Evolutionary conservation across 2,329 filamentous ascomycete genomes (phyloP), one percentile per base, ranked within the genome.

Genomic region (Phaeosphaeriaceae sp.): DNA sequence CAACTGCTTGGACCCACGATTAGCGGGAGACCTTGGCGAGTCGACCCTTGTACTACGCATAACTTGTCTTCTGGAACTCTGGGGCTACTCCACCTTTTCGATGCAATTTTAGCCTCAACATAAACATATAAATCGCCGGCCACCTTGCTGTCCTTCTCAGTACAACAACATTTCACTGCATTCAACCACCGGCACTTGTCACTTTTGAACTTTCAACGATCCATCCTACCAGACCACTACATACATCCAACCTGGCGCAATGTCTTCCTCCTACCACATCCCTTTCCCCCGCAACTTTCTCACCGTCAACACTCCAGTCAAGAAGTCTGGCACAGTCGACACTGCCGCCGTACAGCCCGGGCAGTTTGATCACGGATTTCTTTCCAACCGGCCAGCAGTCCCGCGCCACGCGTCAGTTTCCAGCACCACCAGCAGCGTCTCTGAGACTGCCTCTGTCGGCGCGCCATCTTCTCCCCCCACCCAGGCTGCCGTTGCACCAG

Each of bases 241-340:
- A 49, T 52, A 58, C 61, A 58, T 55, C 48, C 65, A 74, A 44
- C 56, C 67, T 67, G 68, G 63, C 69, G 68, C 68, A 68, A 76
- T 76, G 73, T 71, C 73, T 71, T 67, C 68, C 65, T 67, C 64
- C 65, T 73, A 68, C 72, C 73, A 76, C 72, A 76, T 76, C 58
- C 72, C 74, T 53, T 76, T 76, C 68, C 74, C 74, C 25, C 62
- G 58, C 50, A 66, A 57, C 67, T 76, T 74, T 63, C 71, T 76
- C 66, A 65, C 73, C 53, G 69, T 76, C 69, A 76, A 76, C 67
- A 68, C 70, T 55, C 70, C 68, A 54, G n/a, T 63, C 64, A 70
- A 73, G 55, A 65, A 69, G 58, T 42, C 62, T 15, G 31, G 42
- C 33, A 41, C 46, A 42, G 21, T 46, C 41, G 33, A 25, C 36